Conservation (phyloP, 805 yeast species). For the Osmozyma mogii region DNA sequence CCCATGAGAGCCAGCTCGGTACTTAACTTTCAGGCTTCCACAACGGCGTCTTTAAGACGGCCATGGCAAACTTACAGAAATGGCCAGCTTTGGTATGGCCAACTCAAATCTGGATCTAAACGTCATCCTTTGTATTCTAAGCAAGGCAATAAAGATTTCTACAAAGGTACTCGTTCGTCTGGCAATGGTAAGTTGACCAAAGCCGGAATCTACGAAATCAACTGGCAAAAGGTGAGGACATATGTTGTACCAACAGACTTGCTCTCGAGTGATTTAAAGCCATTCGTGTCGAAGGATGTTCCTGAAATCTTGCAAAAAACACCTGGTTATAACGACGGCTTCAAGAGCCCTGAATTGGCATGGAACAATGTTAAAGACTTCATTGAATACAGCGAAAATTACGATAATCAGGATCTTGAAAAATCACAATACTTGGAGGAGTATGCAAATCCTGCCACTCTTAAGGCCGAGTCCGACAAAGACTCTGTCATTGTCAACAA, state of each 20-base stretch:
- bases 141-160: conserved; percentile 88
- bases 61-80: conserved; percentile 88
- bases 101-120: conserved; percentile 69
- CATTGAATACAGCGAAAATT: conserved; percentile 61
- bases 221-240: conserved; percentile 84
- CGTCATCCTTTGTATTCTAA: conserved; percentile 82
- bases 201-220: conserved; percentile 66
- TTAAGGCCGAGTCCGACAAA: conserved; percentile 9
- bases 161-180: conserved; percentile 94
- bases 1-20: conserved; percentile 13
- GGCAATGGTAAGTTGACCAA: conserved; percentile 81
- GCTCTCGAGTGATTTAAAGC: conserved; percentile 41
- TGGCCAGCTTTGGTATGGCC: conserved; percentile 79
- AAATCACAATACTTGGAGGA: conserved; percentile 28
- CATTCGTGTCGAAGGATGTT: conserved; percentile 68
- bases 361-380: conserved; percentile 67
- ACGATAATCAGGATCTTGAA: conserved; percentile 30
- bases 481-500: conserved; percentile 6
- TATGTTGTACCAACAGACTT: conserved; percentile 67
- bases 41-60: conserved; percentile 47
- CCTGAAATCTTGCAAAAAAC: conserved; percentile 64
- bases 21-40: conserved; percentile 17
- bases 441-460: conserved; percentile 22
- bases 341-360: conserved; percentile 66
- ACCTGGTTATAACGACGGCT: conserved; percentile 63